Conservation (phyloP, 2,329 filamentous ascomycete species). For the Pseudopithomyces maydicus region DNA sequence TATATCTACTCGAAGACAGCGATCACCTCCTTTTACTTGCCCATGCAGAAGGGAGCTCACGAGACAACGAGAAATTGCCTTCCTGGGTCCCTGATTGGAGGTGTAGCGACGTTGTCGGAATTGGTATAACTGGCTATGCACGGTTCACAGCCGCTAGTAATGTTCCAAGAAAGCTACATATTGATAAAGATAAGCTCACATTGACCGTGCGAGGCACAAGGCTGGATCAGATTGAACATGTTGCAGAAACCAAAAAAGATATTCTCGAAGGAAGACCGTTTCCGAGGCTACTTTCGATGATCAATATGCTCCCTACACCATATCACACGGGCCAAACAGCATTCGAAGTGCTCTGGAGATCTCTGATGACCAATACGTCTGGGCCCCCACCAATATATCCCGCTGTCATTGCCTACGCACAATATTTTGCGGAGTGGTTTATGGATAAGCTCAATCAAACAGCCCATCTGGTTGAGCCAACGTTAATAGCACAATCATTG, state of each 20-base stretch:
- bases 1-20: background rate
- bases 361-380: slow-evolving; percentile 4
- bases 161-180: background rate
- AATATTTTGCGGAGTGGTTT: background rate
- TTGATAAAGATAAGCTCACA: background rate
- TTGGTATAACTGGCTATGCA: background rate
- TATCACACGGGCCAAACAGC: background rate
- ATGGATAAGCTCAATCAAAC: no score
- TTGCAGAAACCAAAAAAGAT: background rate
- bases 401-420: background rate
- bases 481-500: background rate
- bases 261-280: background rate
- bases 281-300: background rate
- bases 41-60: slow-evolving; percentile 5
- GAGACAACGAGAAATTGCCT: background rate
- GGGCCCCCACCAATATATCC: background rate
- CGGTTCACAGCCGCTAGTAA: background rate
- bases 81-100: slow-evolving; percentile 6
- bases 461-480: no score
- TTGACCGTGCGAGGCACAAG: background rate
- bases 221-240: background rate
- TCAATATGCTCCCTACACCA: background rate
- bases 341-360: slow-evolving; percentile 6
- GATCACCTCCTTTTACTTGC: slow-evolving; percentile 1
- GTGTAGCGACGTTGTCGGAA: background rate